Percentiles rank a stretch among this genome's conserved stretches.
These are phyloP conservation scores for Cynara cardunculus DNA, from an alignment of 129 eudicot genomes.

Conservation along the genomic window DNA sequence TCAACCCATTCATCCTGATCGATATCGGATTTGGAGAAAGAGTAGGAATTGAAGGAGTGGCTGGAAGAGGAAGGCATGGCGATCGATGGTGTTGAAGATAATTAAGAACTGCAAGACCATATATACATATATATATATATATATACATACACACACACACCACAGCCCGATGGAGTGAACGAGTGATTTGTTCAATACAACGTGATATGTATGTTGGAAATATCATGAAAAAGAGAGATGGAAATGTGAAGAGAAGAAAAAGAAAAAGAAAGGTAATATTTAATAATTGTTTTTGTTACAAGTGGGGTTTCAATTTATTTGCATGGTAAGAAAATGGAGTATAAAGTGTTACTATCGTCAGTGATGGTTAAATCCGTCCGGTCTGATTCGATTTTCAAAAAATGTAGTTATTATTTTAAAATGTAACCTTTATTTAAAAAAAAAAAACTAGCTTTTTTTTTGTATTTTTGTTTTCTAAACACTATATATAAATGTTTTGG, in stretches of 20 bases:
- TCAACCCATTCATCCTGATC: slow-evolving; percentile 27
- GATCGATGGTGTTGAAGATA: not conserved
- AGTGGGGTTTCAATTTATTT: too few species aligned
- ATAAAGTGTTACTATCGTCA: too few species aligned
- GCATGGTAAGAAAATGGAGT: too few species aligned
- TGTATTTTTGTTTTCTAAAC: too few species aligned
- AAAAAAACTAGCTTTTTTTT: too few species aligned
- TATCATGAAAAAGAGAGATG: not conserved
- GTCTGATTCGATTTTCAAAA: too few species aligned
- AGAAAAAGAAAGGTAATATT: not conserved
- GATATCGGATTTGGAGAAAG: not conserved
- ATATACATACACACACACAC: too few species aligned
- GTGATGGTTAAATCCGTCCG: too few species aligned
- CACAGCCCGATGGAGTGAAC: not conserved
- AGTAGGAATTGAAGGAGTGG: slow-evolving; percentile 6
- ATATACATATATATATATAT: not conserved
- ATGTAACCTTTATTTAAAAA: too few species aligned
- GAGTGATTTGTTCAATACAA: not conserved
- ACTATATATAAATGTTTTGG: too few species aligned
- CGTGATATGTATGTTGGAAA: not conserved
- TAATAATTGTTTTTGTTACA: not conserved
- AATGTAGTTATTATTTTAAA: too few species aligned
- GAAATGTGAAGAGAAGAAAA: not conserved
- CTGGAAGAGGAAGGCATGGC: not conserved
- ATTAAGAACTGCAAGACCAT: not conserved